These are phyloP conservation scores for Antitrichia curtipendula DNA, from an alignment of 225 moss, liverwort and hornwort genomes.

Conservation along the genomic window DNA sequence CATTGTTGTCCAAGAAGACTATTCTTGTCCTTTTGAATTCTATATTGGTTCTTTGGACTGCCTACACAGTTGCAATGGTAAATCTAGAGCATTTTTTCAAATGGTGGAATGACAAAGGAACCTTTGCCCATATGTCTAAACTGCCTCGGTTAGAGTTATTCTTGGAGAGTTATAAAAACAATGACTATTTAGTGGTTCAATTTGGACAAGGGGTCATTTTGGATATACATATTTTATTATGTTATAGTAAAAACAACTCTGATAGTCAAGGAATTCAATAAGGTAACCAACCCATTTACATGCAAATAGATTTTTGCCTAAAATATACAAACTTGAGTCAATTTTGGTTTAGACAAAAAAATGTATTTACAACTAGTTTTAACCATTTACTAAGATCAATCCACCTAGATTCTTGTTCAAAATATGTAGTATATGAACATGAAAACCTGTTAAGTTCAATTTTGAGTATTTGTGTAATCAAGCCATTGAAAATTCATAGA, in stretches of 20 bases:
- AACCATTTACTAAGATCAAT: neutral
- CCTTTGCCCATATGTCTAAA: fast-evolving
- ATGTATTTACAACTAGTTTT: neutral
- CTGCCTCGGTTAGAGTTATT: too few species aligned
- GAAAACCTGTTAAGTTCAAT: neutral
- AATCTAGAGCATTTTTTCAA: neutral
- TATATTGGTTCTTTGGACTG: neutral
- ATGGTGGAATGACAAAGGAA: neutral
- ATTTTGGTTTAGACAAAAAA: neutral
- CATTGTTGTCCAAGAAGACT: fast-evolving
- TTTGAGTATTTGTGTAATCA: neutral
- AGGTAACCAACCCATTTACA: too few species aligned
- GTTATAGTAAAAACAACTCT: neutral
- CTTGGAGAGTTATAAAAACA: too few species aligned
- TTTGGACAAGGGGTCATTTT: too few species aligned
- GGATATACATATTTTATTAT: neutral
- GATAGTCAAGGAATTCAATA: neutral
- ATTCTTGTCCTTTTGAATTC: neutral
- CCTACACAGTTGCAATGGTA: neutral
- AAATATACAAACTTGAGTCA: neutral
- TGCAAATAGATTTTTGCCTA: neutral
- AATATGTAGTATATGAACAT: neutral
- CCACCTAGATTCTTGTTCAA: neutral
- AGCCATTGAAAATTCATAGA: fast-evolving
- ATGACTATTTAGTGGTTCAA: too few species aligned